Evolutionary conservation across 441 rosid genomes (phyloP), one percentile per base, ranked within the genome.

Genomic region (Bruguiera hainesii): DNA sequence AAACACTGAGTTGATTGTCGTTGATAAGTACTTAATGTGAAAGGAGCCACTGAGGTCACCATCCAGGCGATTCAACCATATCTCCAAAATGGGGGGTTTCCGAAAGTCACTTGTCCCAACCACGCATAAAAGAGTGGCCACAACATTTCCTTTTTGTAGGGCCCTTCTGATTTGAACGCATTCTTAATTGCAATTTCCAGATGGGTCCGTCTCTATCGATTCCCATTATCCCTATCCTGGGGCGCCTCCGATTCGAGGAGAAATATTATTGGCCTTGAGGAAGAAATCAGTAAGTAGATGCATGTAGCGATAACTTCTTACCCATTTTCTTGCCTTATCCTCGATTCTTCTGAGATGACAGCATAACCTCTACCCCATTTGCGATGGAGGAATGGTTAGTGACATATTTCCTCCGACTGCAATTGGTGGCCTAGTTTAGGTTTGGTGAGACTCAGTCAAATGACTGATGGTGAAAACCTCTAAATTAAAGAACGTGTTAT

Each of bases 61-160:
- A 74, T 85, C 85, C 83, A 83, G 83, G 84, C 70, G 85, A 85
- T 85, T 83, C 81, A 78, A 81, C 75, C 20, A 60, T 71, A 79
- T 78, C 84, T 72, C 74, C 19, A 67, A 42, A 42, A 13, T 42
- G 48, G 48, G 48, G n/a, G 48, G 55, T n/a, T 51, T 4, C 19
- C 50, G 18, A 20, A 58, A 63, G 64, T 28, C 10, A 4, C 71
- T 78, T 71, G 74, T 52, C 63, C 66, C 66, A 71, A 78, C 79
- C 75, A 75, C 77, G 64, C 66, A 62, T 29, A 62, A 55, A 72
- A 51, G 60, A 53, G 30, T 18, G 60, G 66, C 75, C 73, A 63
- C 79, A 53, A 23, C 23, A 33, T 52, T 56, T 64, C 60, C 58
- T 56, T 18, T 26, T 48, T 58, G 30, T 19, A 21, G 59, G 74